Base-by-base conservation (phyloP, 73 alveolate species). In the Paramecium biaurelia region DNA sequence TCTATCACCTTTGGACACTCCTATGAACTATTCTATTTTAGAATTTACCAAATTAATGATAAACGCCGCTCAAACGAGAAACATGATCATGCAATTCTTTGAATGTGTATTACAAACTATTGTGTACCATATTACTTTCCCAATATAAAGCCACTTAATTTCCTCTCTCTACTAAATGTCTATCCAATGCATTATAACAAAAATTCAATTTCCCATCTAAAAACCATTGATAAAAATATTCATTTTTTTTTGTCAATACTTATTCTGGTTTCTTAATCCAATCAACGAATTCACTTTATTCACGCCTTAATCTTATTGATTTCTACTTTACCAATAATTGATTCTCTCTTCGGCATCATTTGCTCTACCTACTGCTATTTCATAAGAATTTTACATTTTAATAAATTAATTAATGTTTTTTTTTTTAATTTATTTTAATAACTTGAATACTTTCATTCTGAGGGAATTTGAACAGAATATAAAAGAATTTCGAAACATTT, bases 131-230 rank as follows among this genome's bases (percentile, higher is more conserved):
- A 21, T 97, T 97, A 11, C 97, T 88, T 67, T 97, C 98, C 85
- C 95, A 97, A 79, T 94, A 92, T 49, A 97, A 88, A 8, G 99
- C 99, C 21, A 59, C 89, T 68, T 92, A 94, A 9, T 98, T 98
- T 20, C 76, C 85, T 4, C 97, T 97, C 41, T 92, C 93, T 26
- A 93, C 96, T 20, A 98, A 96, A 89, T 99, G 99, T 9, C 99
- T 88, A 94, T 99, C 99, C 21, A 99, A 90, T 30, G 99, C 98
- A 92, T 99, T 98, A 92, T 97, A 97, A 96, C 99, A 97, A 53
- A 97, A 97, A 94, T 99, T 99, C 76, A 97, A 93, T 95, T 94
- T 96, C 12, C 99, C 98, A 30, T 89, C 94, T n/a, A n/a, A 10
- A 72, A 70, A 89, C 94, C 94, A 89, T 21, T 82, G 68, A 76